A percentile compares a stretch with the other conserved stretches of the same genome.
Evolutionary conservation across 257 asterid species (phyloP).

Genomic region (Anisodus tanguticus): DNA sequence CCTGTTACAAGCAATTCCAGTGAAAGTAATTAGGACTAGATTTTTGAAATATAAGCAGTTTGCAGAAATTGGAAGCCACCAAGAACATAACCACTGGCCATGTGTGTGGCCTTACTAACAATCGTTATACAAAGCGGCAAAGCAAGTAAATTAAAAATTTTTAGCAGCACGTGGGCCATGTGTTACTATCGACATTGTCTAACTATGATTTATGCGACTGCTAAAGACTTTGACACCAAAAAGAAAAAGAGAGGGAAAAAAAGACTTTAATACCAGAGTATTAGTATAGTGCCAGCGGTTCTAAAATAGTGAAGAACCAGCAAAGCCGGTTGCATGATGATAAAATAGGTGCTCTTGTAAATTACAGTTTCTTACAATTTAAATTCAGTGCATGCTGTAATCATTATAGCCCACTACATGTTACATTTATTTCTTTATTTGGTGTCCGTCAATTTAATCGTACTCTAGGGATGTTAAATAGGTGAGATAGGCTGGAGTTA

Average conservation of each 20-base stretch:
- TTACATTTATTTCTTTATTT: too few relatives aligned
- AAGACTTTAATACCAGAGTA: neutral
- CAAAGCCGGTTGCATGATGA: neutral
- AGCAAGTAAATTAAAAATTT: neutral
- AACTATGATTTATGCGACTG: neutral
- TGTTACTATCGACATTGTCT: neutral
- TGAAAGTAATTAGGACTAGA: neutral
- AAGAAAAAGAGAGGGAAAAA: too few relatives aligned
- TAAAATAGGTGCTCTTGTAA: neutral
- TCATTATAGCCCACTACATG: too few relatives aligned
- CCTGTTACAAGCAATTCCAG: neutral
- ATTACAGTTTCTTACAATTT: neutral
- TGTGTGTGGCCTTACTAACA: neutral
- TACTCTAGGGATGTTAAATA: too few relatives aligned
- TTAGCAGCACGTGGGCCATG: constrained; percentile 23
- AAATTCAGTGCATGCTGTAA: neutral
- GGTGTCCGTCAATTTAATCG: too few relatives aligned
- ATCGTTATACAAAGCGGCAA: neutral
- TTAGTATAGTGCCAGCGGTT: neutral
- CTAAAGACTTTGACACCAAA: neutral
- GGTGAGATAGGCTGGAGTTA: too few relatives aligned
- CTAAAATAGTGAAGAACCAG: neutral
- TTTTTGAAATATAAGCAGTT: neutral
- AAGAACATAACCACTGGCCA: neutral
- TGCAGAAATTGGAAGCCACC: neutral